Evolutionary conservation across 2,329 filamentous ascomycete species (phyloP), one percentile per base, ranked within the genome.

Genomic region (Phoma herbarum): DNA sequence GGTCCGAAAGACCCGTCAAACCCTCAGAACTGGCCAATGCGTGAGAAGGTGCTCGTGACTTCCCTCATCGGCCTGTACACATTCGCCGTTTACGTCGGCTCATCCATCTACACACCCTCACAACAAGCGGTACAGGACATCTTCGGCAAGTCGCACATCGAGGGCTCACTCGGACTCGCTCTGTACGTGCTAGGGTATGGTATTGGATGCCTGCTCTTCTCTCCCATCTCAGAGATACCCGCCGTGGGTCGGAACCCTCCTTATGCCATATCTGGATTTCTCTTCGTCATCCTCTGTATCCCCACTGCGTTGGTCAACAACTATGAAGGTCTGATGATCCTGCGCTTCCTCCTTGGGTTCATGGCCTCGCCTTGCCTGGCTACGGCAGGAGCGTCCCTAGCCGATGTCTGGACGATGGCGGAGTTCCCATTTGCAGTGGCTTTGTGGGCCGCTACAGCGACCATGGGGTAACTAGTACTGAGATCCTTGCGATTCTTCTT

Each of bases 251-350:
- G 89, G 16, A 90, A 88, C 65, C 84, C 85, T 0, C 83, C 88
- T 7, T 91, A 91, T 72, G 83, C 89, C n/a, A 73, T 84, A 57
- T 88, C 88, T 4, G 88, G 90, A 77, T 83, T 84, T 59, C 75
- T 91, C 14, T 92, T 90, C 73, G 84, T 89, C 52, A 82, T 90
- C 61, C 74, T 91, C 16, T 87, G 83, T 16, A 83, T 91, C 31
- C 88, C 88, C 0, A 86, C 87, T 0, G 85, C 87, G 0, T 72
- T 90, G 0, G 86, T 85, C 2, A 72, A 83, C 48, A 89, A 87
- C 76, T 89, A 86, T 54, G 77, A 84, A 0, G 86, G 86, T 1
- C 79, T 92, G 16, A 82, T 90, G 70, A 84, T 89, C 16, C 68
- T 81, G 35, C 71, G 75, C 4, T 77, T 76, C 48, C 61, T 77